Evolutionary conservation across 2,329 filamentous ascomycete species (phyloP).

Genomic region (Fonsecaea erecta): DNA sequence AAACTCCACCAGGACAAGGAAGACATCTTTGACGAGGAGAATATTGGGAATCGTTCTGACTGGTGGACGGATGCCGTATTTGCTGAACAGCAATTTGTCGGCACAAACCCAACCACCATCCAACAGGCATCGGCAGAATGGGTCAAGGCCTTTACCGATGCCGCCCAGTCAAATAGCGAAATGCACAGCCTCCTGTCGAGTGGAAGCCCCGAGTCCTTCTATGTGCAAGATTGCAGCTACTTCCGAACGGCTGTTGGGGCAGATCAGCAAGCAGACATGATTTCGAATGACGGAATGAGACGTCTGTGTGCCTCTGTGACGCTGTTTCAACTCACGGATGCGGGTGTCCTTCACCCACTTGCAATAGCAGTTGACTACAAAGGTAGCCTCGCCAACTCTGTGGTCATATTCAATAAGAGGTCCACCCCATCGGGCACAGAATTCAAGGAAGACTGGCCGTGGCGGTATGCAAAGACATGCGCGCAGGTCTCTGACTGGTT

Average conservation of each 20-base stretch:
- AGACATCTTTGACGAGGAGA: constrained; percentile 43
- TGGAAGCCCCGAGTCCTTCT: constrained; percentile 41
- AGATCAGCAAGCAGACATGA: constrained; percentile 37
- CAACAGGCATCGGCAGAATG: constrained; percentile 47
- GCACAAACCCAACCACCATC: constrained; percentile 53
- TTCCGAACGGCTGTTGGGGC: constrained; percentile 47
- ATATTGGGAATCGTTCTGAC: constrained; percentile 41
- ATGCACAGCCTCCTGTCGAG: constrained; percentile 43
- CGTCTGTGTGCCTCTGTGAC: constrained; percentile 50
- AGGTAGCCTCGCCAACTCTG: constrained; percentile 47
- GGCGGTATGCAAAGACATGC: constrained; percentile 59
- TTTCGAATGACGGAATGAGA: constrained; percentile 42
- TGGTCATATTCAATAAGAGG: constrained; percentile 57
- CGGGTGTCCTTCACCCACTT: constrained; percentile 56
- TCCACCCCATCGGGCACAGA: constrained; percentile 40
- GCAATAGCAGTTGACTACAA: constrained; percentile 57
- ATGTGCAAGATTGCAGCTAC: constrained; percentile 53
- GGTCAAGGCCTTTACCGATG: constrained; percentile 45
- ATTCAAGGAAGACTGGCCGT: constrained; percentile 55
- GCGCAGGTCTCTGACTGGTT: constrained; percentile 56
- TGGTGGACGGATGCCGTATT: constrained; percentile 54
- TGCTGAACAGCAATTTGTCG: constrained; percentile 53
- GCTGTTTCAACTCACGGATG: constrained; percentile 50
- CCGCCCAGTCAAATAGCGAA: constrained; percentile 44
- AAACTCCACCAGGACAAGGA: constrained; percentile 44